Base-by-base conservation (phyloP, 2,329 filamentous ascomycete species). In the Arthrobotrys sphaeroides region DNA sequence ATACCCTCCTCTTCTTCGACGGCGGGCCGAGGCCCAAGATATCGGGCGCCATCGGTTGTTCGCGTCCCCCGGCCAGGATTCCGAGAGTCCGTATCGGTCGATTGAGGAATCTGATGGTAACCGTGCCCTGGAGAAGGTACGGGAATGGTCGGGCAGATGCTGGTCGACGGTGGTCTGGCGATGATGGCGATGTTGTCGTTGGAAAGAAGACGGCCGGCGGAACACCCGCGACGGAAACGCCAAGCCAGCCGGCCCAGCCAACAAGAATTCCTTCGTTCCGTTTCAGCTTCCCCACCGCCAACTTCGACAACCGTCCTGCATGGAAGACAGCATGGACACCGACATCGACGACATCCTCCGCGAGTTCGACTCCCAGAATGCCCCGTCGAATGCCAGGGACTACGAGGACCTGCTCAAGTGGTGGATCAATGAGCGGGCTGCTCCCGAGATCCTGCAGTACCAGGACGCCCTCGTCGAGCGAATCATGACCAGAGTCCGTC, bases 351-450 rank as follows among this genome's bases (percentile, higher is more conserved):
- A 93, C 81, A 93, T 94, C 78, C 87, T 93, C 76, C 88, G 88
- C 80, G 89, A 90, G 80, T 89, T 93, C 79, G 90, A 92, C 82
- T 82, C 84, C 73, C 83, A 84, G 65, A 84, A 88, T 78, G 82
- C 84, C 36, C 82, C 88, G 16, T 87, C 88, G 1, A 83, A 84
- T 60, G 87, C 88, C 79, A 89, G 87, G 43, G 87, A 89, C 80
- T 94, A 98, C 83, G 87, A 98, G 78, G 93, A 97, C 82, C 89
- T 91, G 62, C 85, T 99, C 79, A 97, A 94, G 79, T 91, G 90
- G 80, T 99, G 94, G 94, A 88, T 97, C 47, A 92, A 94, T 45
- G 96, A 99, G 83, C 89, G 95, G 79, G 92, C 91, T 68, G 90
- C 93, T 47, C 93, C 94, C 1, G 94, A 97, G 83, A 86, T 99